Base-by-base conservation (phyloP, 306 rosid genomes). In the Mimosa pudica region DNA sequence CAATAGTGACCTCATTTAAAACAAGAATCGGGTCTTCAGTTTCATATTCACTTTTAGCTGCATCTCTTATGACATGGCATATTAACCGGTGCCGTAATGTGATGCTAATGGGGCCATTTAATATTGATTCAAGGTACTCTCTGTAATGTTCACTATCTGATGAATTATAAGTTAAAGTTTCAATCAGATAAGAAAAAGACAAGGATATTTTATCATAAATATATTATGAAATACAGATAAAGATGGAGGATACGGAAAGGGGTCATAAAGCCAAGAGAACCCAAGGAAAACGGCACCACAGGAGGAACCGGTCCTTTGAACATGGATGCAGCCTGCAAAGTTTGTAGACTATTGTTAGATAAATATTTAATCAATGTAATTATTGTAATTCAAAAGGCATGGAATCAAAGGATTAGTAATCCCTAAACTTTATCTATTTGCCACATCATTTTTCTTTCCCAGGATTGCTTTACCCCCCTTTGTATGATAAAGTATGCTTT, bases 251-350 rank as follows among this genome's bases (percentile, higher is more conserved):
- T 95, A 95, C 98, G 83, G 73, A 90, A 95, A 73, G 93, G 98
- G 74, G 98, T 95, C 98, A 95, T 95, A 85, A 95, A 95, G 74
- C 98, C 98, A 73, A 95, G 90, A 75, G 98, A 95, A 32, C 98
- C 98, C 74, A 92, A 87, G 68, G 98, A 95, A 88, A 95, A 92
- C 17, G 98, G 94, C 75, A 95, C 98, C 68, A 95, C 60, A 7
- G 98, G 98, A 85, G 98, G 98, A 83, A 90, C 96, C 8, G 98
- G 96, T 68, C 98, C 98, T 88, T 92, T 95, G 92, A 95, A 95
- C 98, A 90, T 90, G 70, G 98, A 95, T 42, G 98, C 98, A 30
- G 98, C 96, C 98, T 95, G 98, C 88, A 87, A 67, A 80, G 77
- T 75, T 64, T 35, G 73, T 30, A 87, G 69, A 75, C 1, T 9